Percentiles rank a stretch among this genome's conserved stretches.
phyloP scores from a whole-genome alignment of 2,329 filamentous ascomycete genomes.

The Nothophaeocryptopus gaeumannii region DNA sequence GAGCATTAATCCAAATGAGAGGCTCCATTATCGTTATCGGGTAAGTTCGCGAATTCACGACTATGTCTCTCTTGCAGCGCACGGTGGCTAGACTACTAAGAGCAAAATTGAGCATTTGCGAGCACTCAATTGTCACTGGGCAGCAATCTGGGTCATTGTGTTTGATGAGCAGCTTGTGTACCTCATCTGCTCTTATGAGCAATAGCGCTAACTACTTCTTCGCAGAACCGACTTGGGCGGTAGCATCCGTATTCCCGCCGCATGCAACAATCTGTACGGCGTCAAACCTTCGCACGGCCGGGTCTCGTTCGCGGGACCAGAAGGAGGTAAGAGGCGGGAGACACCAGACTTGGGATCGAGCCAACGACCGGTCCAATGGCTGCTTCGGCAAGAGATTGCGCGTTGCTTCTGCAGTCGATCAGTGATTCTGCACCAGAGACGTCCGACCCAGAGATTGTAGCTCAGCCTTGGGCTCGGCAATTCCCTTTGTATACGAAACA shows the following conservation, averaged over 20 bases:
- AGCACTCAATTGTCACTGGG: no score
- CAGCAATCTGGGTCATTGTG: no score
- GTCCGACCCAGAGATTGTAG: constrained; percentile 44
- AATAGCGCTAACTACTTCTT: no score
- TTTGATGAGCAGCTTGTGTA: no score
- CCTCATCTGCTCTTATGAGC: no score
- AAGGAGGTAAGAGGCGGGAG: constrained; percentile 46
- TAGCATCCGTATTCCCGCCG: constrained; percentile 49
- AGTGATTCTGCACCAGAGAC: constrained; percentile 53
- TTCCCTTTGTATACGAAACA: constrained; percentile 21
- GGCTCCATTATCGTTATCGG: constrained; percentile 52
- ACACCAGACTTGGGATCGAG: constrained; percentile 45
- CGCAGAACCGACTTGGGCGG: constrained; percentile 49
- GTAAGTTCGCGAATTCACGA: no score
- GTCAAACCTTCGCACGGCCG: constrained; percentile 47
- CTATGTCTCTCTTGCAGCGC: no score
- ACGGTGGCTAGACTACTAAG: no score
- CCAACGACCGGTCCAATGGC: constrained; percentile 48
- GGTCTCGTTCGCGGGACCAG: constrained; percentile 53
- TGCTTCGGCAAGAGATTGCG: constrained; percentile 51
- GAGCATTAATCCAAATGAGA: constrained; percentile 49
- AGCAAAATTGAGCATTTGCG: no score
- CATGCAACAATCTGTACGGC: constrained; percentile 51
- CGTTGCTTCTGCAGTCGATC: constrained; percentile 54
- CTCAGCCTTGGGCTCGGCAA: constrained; percentile 38